Evolutionary conservation across 225 moss, liverwort and hornwort species (phyloP).

Genomic region (Physcomitrellopsis africana): DNA sequence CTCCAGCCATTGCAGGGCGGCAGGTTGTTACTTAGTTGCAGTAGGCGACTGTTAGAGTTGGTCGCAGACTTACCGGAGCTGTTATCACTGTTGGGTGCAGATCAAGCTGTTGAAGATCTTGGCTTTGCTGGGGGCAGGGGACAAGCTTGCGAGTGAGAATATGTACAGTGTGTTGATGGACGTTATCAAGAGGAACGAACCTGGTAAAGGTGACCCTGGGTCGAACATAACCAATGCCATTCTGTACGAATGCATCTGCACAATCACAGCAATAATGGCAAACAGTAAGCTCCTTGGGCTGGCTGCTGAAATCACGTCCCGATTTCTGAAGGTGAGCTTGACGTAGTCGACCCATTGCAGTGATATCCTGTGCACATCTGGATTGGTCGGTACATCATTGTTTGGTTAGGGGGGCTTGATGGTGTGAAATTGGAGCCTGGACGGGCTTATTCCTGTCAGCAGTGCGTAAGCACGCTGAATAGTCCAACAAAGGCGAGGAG

Average conservation of each 20-base stretch:
- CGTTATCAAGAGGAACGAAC: conserved; percentile 74
- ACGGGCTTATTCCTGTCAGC: neutral
- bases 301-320: conserved; percentile 91
- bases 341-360: neutral
- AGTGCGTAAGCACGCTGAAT: neutral
- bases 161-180: conserved; percentile 91
- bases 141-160: conserved; percentile 75
- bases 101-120: conserved; percentile 95
- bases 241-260: conserved; percentile 93
- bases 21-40: too few relatives aligned
- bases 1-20: too few relatives aligned
- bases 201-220: conserved; percentile 42
- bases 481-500: neutral
- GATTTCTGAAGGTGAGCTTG: conserved; percentile 78
- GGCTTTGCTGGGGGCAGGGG: conserved; percentile 88
- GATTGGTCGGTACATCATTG: too few relatives aligned
- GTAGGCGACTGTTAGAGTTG: neutral
- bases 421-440: neutral
- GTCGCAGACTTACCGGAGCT: conserved; percentile 20
- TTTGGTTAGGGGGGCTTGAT: neutral
- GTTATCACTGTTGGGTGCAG: conserved; percentile 51
- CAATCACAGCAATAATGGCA: conserved; percentile 82
- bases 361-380: too few relatives aligned
- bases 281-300: conserved; percentile 67
- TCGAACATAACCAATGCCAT: conserved; percentile 88